Evolutionary conservation across 441 rosid genomes (phyloP).

Genomic region (Eruca vesicaria): DNA sequence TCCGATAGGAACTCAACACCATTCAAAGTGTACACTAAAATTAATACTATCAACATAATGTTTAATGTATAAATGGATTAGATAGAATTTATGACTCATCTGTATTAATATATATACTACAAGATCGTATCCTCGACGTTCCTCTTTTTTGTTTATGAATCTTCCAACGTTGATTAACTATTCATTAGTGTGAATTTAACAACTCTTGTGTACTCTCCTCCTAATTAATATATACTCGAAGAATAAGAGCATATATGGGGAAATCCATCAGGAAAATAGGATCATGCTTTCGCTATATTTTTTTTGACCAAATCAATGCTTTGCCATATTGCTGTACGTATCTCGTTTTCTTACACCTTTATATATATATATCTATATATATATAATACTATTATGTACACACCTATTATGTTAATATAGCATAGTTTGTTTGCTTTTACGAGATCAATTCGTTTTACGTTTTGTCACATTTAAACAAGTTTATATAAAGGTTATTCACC

Average conservation of each 20-base stretch:
- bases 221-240: background rate
- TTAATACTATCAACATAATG: background rate
- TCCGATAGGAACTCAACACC: constrained; percentile 33
- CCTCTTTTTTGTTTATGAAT: constrained; percentile 26
- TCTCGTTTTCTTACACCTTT: background rate
- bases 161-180: constrained; percentile 9
- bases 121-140: constrained; percentile 37
- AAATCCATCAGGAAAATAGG: background rate
- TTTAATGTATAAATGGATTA: constrained; percentile 16
- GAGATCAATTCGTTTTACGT: background rate
- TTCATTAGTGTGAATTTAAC: background rate
- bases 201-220: background rate
- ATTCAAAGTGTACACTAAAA: background rate
- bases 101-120: constrained; percentile 14
- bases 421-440: background rate
- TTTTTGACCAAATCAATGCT: background rate
- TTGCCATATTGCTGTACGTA: background rate
- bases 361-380: background rate
- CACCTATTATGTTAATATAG: background rate
- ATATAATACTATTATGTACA: background rate
- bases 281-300: background rate
- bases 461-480: background rate
- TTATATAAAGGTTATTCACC: background rate
- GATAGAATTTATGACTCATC: constrained; percentile 27
- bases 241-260: constrained; percentile 10